Conservation (phyloP, 257 asterid species). For the Plantago major region DNA sequence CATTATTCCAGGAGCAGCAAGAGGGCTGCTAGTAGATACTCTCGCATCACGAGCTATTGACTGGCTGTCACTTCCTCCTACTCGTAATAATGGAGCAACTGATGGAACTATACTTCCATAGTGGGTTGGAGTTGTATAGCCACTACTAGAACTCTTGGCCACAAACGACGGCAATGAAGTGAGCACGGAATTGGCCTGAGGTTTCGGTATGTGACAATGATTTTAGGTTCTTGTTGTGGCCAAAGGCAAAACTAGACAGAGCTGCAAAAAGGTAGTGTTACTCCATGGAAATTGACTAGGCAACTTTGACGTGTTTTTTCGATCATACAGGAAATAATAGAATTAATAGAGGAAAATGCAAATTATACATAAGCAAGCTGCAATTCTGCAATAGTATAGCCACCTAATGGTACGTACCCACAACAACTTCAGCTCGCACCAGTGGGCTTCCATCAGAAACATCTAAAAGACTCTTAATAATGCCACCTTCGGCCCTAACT, state of each 20-base stretch:
- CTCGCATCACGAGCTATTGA: too few species aligned
- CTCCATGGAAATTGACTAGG: slow-evolving; percentile 1
- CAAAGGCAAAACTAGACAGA: slow-evolving; percentile 93
- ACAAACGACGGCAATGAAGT: slow-evolving; percentile 80
- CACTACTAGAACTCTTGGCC: slow-evolving; percentile 66
- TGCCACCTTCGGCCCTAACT: too few species aligned
- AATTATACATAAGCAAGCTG: too few species aligned
- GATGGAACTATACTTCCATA: slow-evolving; percentile 61
- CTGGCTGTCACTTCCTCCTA: too few species aligned
- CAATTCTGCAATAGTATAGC: slow-evolving; percentile 12
- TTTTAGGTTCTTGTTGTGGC: slow-evolving; percentile 89
- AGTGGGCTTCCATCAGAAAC: too few species aligned
- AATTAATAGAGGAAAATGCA: background rate
- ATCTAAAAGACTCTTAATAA: too few species aligned
- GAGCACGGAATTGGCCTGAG: slow-evolving; percentile 69
- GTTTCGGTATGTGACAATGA: slow-evolving; percentile 89
- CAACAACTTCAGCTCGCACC: slow-evolving; percentile 99
- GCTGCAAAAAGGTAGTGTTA: slow-evolving; percentile 49
- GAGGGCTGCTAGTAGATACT: too few species aligned
- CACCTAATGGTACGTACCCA: slow-evolving; percentile 52
- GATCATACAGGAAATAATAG: background rate
- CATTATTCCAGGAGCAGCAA: too few species aligned
- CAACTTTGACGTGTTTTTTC: background rate
- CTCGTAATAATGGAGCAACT: too few species aligned
- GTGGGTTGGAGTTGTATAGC: slow-evolving; percentile 77